Base-by-base conservation (phyloP, 2,329 filamentous ascomycete species). In the Zasmidium cellare region DNA sequence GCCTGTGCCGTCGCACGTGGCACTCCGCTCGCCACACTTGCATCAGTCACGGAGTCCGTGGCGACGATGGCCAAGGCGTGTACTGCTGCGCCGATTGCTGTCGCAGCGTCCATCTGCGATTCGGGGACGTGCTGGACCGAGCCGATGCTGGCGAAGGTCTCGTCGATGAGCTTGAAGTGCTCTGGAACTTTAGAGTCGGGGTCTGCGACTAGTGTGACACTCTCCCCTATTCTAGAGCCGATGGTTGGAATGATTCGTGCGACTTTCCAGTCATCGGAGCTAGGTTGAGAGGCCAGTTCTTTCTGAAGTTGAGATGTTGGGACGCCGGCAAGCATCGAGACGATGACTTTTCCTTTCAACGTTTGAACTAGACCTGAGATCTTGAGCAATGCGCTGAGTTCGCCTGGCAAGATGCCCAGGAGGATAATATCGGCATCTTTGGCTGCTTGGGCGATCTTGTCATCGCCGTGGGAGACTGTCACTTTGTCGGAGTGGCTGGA, bases 51-150 rank as follows among this genome's bases (percentile, higher is more conserved):
- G 3, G 66, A 63, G 41, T 69, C 67, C 6, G 65, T 54, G 3
- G 62, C 67, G 22, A 66, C 57, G 35, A 69, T 66, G 2, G 59
- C 51, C 3, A 69, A 57, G 28, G 67, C 67, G 50, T 69, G 65
- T 19, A 66, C 62, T 9, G 63, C 66, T n/a, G 67, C 65, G 9
- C 63, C 59, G 3, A 64, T 59, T 3, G 67, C 67, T 28, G 67
- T 69, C 2, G 66, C 65, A 16, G 62, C 56, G 46, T 65, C 57
- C 63, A 69, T 68, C 3, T 67, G 56, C 3, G 41, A 31, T 46
- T 69, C 67, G 2, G 66, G 57, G 18, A 69, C 48, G 3, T 55
- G 57, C 22, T 66, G 57, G 2, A 60, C 48, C 5, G 55, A 48
- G 6, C 65, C 65, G 28, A 66, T 62, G 14, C 53, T 56, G 2